Base-by-base conservation (phyloP, 129 eudicot species). In the Glebionis coronaria region DNA sequence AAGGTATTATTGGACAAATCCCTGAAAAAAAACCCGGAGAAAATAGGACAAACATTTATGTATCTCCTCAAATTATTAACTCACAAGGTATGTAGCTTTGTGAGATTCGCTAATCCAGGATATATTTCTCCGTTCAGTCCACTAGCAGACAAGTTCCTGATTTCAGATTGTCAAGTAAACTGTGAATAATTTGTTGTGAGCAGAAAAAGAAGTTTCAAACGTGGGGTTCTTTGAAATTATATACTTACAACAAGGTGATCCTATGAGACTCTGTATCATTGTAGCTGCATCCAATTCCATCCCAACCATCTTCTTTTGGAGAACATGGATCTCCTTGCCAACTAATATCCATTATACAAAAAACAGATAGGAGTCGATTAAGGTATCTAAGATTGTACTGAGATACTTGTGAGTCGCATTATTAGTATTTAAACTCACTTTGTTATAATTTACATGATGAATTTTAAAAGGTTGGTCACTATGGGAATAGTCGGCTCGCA, bases 261-360 rank as follows among this genome's bases (percentile, higher is more conserved):
- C 74, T 44, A 28, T 81, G 73, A 47, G 21, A 50, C 1, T 18
- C 20, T 0, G 69, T 44, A 56, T 27, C 46, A 31, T 38, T 44
- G 52, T 76, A 77, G 56, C 18, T 78, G 74, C 90, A 84, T 3
- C 13, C 21, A 0, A 84, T 5, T 21, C 83, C 86, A 58, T 57
- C 78, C 84, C 90, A 84, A 6, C 4, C 9, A 59, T 44, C 58
- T 20, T 51, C 77, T 15, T 49, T 29, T 14, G 83, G 84, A 23
- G 51, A 60, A 69, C 86, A 84, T 9, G 86, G 82, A 72, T 84
- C 90, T 46, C 84, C 86, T 78, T 84, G 84, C 90, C 86, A 53
- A 67, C 88, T 82, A 69, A 38, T 71, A 47, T 21, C 8, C 2
- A 77, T 28, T 7, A 16, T 13, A 74, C 5, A 31, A 10, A 9